phyloP scores from a whole-genome alignment of 495 filamentous ascomycete genomes.

The Neurospora hispaniola region DNA sequence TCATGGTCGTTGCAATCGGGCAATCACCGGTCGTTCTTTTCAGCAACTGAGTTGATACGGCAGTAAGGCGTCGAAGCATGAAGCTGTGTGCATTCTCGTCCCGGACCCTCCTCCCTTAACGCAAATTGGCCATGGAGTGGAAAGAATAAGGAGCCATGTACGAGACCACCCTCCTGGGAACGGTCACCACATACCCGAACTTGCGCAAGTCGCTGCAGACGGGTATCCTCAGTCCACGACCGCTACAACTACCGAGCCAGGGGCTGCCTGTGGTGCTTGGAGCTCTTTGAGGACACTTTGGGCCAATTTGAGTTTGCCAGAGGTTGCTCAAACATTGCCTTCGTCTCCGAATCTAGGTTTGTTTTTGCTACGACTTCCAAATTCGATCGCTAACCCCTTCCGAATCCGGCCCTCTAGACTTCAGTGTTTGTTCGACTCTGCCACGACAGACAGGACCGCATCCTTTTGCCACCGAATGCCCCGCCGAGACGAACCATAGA shows the following conservation, averaged over 20 bases:
- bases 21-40: not conserved
- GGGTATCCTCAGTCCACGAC: not conserved
- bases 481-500: slow-evolving; percentile 7
- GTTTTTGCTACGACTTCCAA: slow-evolving; percentile 14
- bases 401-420: slow-evolving; percentile 14
- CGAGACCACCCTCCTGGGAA: slow-evolving; percentile 21
- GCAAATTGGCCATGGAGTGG: not conserved
- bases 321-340: slow-evolving; percentile 18
- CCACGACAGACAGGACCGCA: slow-evolving; percentile 14
- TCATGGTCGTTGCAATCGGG: not conserved
- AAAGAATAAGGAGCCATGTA: slow-evolving; percentile 4
- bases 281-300: not conserved
- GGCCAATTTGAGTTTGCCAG: slow-evolving; percentile 3
- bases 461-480: slow-evolving; percentile 8
- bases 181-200: slow-evolving; percentile 14
- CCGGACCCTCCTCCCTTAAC: not conserved
- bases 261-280: not conserved
- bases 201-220: slow-evolving; percentile 6
- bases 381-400: slow-evolving; percentile 25
- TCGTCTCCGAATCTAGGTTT: slow-evolving; percentile 12
- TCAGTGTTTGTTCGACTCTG: slow-evolving; percentile 11
- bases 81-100: not conserved
- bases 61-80: not conserved
- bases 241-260: not conserved
- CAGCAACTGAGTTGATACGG: not conserved